A percentile compares a stretch with the other conserved stretches of the same genome.
phyloP scores from a whole-genome alignment of 805 yeast genomes.

The Nakazawaea ambrosiae region DNA sequence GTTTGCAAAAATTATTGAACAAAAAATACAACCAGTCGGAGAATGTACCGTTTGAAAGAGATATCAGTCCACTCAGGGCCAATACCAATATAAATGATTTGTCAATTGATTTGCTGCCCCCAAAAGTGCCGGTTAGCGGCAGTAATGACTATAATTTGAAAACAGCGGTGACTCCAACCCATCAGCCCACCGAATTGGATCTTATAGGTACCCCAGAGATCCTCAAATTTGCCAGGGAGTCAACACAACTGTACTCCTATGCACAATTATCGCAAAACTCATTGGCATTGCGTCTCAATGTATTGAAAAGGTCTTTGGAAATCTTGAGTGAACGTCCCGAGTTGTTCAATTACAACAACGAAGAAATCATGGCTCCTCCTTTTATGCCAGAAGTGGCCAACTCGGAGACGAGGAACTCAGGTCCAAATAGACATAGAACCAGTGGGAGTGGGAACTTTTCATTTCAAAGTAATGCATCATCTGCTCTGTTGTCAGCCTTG shows the following conservation, averaged over 20 bases:
- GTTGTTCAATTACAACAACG: constrained; percentile 21
- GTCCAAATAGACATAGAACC: neutral
- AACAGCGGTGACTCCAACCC: constrained; percentile 3
- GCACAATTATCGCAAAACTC: constrained; percentile 79
- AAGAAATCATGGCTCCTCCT: neutral
- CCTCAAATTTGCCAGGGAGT: constrained; percentile 63
- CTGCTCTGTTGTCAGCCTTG: constrained; percentile 31
- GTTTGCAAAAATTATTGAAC: constrained; percentile 2
- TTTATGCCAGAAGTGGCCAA: neutral
- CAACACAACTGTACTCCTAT: constrained; percentile 80
- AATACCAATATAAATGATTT: neutral
- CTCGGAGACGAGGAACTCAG: too few species aligned
- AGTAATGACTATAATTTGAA: too few species aligned
- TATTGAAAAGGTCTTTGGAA: constrained; percentile 69
- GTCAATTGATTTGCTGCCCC: neutral
- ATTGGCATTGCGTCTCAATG: constrained; percentile 65
- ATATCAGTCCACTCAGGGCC: neutral
- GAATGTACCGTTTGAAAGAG: neutral
- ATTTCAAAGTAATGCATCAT: constrained; percentile 30
- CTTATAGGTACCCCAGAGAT: constrained; percentile 27
- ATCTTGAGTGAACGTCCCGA: constrained; percentile 62
- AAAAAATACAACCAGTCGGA: neutral
- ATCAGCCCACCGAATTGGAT: neutral
- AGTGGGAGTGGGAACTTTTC: constrained; percentile 15
- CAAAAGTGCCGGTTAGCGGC: too few species aligned